Evolutionary conservation across 768 basidiomycete genomes (phyloP).

Genomic region (Epithele typhae): DNA sequence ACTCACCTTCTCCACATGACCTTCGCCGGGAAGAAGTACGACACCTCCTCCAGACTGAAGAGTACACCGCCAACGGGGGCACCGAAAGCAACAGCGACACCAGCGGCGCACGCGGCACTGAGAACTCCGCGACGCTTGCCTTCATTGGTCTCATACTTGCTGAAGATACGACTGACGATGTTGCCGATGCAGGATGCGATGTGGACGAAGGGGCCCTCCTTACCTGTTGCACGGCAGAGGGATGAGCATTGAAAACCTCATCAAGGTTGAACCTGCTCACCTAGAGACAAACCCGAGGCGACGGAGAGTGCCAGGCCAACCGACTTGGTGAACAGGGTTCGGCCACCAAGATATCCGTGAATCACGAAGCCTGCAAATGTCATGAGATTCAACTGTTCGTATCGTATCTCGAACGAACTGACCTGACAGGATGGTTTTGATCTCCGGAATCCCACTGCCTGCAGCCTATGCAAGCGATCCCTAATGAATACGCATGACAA

Average conservation of each 20-base stretch:
- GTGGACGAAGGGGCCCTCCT: constrained; percentile 84
- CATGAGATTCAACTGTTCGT: constrained; percentile 9
- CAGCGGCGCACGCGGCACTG: constrained; percentile 94
- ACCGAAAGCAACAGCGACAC: constrained; percentile 96
- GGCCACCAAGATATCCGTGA: constrained; percentile 91
- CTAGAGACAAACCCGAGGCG: constrained; percentile 86
- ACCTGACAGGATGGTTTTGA: constrained; percentile 93
- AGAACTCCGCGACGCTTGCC: constrained; percentile 94
- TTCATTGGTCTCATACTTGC: constrained; percentile 95
- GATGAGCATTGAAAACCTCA: neutral
- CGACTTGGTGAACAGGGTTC: constrained; percentile 86
- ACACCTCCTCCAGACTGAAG: constrained; percentile 93
- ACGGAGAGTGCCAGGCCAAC: constrained; percentile 88
- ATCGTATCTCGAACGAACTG: neutral
- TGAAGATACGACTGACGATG: constrained; percentile 79
- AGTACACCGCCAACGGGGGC: constrained; percentile 93
- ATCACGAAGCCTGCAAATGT: constrained; percentile 80
- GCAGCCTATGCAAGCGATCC: constrained; percentile 68
- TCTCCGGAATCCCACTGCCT: constrained; percentile 94
- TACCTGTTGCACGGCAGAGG: constrained; percentile 42
- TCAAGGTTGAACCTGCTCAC: constrained; percentile 29
- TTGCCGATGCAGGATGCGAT: constrained; percentile 93
- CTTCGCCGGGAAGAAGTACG: constrained; percentile 96
- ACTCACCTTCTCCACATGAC: constrained; percentile 91
- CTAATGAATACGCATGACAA: neutral